Percentiles rank a stretch among this genome's conserved stretches.
phyloP scores from a whole-genome alignment of 1,284 basidiomycete genomes.

The Prillingera fragicola region DNA sequence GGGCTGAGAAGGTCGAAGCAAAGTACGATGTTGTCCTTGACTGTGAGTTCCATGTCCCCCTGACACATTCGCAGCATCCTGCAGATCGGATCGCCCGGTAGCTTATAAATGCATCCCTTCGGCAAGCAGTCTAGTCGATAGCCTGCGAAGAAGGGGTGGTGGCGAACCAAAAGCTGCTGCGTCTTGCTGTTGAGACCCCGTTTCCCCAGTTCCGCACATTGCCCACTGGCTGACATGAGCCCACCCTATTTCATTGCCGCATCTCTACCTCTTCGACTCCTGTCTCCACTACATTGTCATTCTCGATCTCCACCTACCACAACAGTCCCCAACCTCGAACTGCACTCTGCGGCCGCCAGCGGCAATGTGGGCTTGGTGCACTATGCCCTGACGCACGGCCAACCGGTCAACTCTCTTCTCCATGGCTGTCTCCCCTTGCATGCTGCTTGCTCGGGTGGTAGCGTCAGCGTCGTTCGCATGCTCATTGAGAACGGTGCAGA shows the following conservation, averaged over 20 bases:
- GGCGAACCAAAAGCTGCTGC: not conserved
- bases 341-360: slow-evolving; percentile 81
- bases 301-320: too few relatives aligned
- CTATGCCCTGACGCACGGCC: slow-evolving; percentile 76
- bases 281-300: not conserved
- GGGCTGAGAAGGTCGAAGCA: slow-evolving; percentile 23
- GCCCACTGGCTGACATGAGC: not conserved
- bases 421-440: slow-evolving; percentile 88
- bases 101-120: too few relatives aligned
- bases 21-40: slow-evolving; percentile 37
- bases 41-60: too few relatives aligned
- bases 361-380: slow-evolving; percentile 65
- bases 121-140: not conserved
- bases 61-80: too few relatives aligned
- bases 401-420: slow-evolving; percentile 85
- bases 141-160: not conserved
- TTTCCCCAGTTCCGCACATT: not conserved
- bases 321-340: slow-evolving; percentile 72
- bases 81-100: too few relatives aligned
- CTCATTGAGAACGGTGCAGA: slow-evolving; percentile 86
- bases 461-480: slow-evolving; percentile 72
- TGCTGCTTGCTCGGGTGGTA: slow-evolving; percentile 81
- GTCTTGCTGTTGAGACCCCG: too few relatives aligned
- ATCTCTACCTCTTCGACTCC: not conserved
- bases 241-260: not conserved